Conservation (phyloP, 768 basidiomycete species). For the Boletus pseudo-olivaceus region DNA sequence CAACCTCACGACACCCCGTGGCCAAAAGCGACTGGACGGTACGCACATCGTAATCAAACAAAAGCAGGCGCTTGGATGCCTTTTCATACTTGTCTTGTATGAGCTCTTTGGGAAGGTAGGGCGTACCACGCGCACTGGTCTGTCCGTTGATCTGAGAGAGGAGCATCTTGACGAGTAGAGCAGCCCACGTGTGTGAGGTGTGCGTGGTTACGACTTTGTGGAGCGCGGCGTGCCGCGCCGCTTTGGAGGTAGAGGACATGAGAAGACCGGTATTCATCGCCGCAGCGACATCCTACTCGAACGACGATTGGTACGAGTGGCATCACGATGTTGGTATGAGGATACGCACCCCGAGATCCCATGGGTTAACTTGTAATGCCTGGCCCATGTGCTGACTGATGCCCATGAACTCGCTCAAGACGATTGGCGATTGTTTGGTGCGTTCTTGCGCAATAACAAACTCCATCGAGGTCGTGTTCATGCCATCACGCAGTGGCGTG, state of each 20-base stretch:
- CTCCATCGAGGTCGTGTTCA: slow-evolving; percentile 99
- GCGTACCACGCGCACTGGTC: slow-evolving; percentile 80
- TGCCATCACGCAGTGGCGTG: slow-evolving; percentile 93
- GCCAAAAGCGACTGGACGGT: neutral
- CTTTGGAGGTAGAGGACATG: slow-evolving; percentile 79
- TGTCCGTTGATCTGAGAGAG: slow-evolving; percentile 76
- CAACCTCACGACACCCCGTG: neutral
- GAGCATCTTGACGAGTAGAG: slow-evolving; percentile 83
- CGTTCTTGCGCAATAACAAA: slow-evolving; percentile 91
- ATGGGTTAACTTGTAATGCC: slow-evolving; percentile 90
- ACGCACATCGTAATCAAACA: slow-evolving; percentile 95
- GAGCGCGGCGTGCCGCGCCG: slow-evolving; percentile 65
- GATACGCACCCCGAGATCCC: slow-evolving; percentile 79
- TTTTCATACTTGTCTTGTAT: slow-evolving; percentile 58
- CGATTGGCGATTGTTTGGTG: slow-evolving; percentile 80
- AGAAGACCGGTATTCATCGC: slow-evolving; percentile 86
- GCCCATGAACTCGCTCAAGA: slow-evolving; percentile 97
- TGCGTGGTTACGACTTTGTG: slow-evolving; percentile 87
- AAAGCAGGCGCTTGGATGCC: slow-evolving; percentile 81
- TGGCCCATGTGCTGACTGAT: slow-evolving; percentile 90
- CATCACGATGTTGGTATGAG: neutral
- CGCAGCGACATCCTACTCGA: slow-evolving; percentile 71
- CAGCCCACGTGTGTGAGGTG: slow-evolving; percentile 94
- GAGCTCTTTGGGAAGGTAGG: slow-evolving; percentile 65
- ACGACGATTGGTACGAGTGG: neutral